Base-by-base conservation (phyloP, 2,329 filamentous ascomycete genomes). In the Aurifilum marmelostoma region DNA sequence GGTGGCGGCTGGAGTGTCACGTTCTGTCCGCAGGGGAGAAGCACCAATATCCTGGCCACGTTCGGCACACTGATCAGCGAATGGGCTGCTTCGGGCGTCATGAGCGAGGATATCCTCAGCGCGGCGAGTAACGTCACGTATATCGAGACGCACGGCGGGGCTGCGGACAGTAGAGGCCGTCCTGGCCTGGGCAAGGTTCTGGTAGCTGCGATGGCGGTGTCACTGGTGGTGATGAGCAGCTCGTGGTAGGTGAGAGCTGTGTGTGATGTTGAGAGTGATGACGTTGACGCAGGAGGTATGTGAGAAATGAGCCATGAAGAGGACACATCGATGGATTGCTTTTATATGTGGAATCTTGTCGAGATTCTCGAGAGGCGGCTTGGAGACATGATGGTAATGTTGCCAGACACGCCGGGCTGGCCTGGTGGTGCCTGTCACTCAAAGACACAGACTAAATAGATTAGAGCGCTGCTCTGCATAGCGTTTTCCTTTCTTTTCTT, bases 1-100 rank as follows among this genome's bases (percentile, higher is more conserved):
- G 92, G 92, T 24, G 91, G 90, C 29, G 92, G 92, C 0, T 96
- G 92, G 83, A 88, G 94, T 77, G 85, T 96, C 18, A 85, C 91
- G 12, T 92, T 96, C 77, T 96, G 93, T 77, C 93, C 93, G 1
- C 76, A 75, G 16, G 87, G 87, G 12, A 78, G 87, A 64, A 88
- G 86, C 71, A 89, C 87, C 50, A 83, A 88, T 74, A 89, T 89
- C 70, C 76, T 89, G 43, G 79, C 78, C 39, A 83, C 84, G 6
- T 82, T 88, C 73, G 81, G 83, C 21, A 74, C 80, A 16, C 81
- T 88, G 75, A 76, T 89, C 73, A 78, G 80, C 32, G 77, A 81
- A 70, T 76, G 89, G 27, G 85, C 82, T 27, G 79, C 77, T 14
- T 77, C 79, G 1, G 82, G 83, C 0, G 75, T 74, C 27, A 75